Evolutionary conservation across 179 eudicot species (phyloP), one percentile per base, ranked within the genome.

Genomic region (Corrigiola litoralis): DNA sequence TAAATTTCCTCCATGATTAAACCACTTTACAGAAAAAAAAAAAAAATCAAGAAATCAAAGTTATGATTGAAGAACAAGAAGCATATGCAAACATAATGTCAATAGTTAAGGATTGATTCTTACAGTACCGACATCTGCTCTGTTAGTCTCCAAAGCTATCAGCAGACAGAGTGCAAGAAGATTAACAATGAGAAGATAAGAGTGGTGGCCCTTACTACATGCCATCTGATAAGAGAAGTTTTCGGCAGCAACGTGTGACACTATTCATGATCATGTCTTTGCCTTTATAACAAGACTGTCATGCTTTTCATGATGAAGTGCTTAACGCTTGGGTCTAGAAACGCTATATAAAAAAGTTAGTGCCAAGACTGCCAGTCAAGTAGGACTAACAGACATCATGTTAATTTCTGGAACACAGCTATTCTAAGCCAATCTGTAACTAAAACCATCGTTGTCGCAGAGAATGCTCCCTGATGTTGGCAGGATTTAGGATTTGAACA

Each of bases 1-100:
- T 60, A 72, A 20, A 49, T 77, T 74, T 34, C 81, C 77, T 37
- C 81, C 81, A 54, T 77, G 81, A 54, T 59, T 77, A 1, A 46
- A 29, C 81, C 77, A 77, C 76, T 72, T 33, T 32, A 42, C 21
- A 13, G 0, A 31, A 4, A 17, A 5, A 4, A 17, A 5, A 4
- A 38, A 38, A 64, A 16, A 4, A 32, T 64, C 12, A 49, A 4
- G 10, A 9, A 6, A 3, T 11, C 3, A 40, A 10, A 28, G 6
- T 27, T 17, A 24, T 17, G 37, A 11, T 7, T 2, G 5, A 33
- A 32, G 2, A 16, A 8, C 1, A 1, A 11, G 14, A 56, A 28
- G 1, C 12, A 25, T 3, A 38, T 38, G 2, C 2, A 2, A 16
- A 8, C 7, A 37, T 6, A 6, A 17, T 0, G 5, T 31, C 21